phyloP scores from a whole-genome alignment of 176 grass and related monocot species.

The Musa schizocarpa region DNA sequence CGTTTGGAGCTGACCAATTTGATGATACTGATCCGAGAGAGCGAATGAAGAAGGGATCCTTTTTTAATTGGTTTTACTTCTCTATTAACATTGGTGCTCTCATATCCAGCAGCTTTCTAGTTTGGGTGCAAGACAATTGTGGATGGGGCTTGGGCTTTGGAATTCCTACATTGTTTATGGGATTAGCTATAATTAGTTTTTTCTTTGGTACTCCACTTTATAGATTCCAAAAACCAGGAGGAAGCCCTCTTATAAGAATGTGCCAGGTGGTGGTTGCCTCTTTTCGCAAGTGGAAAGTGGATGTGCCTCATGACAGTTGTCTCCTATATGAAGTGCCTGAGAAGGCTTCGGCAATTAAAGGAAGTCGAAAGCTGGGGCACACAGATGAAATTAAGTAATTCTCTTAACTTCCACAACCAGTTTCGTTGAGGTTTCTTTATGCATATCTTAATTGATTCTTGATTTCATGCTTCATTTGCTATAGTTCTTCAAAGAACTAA shows the following conservation, averaged over 20 bases:
- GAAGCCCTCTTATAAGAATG: slow-evolving; percentile 67
- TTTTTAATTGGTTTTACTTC: slow-evolving; percentile 97
- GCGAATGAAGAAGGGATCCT: slow-evolving; percentile 65
- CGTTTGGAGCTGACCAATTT: slow-evolving; percentile 91
- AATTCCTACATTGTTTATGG: slow-evolving; percentile 83
- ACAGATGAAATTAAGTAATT: slow-evolving; percentile 64
- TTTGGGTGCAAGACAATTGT: slow-evolving; percentile 78
- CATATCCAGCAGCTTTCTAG: slow-evolving; percentile 58
- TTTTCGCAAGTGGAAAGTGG: slow-evolving; percentile 44
- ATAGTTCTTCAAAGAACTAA: neutral
- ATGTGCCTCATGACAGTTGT: slow-evolving; percentile 41
- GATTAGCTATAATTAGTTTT: slow-evolving; percentile 57
- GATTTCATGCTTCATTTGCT: neutral
- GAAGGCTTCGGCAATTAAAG: slow-evolving; percentile 60
- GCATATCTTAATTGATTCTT: neutral
- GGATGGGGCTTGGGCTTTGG: slow-evolving; percentile 84
- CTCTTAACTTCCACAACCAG: neutral
- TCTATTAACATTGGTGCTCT: slow-evolving; percentile 70
- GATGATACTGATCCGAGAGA: slow-evolving; percentile 74
- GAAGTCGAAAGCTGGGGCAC: slow-evolving; percentile 75
- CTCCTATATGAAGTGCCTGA: slow-evolving; percentile 66
- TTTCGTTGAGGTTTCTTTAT: neutral
- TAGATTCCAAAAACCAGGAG: slow-evolving; percentile 84
- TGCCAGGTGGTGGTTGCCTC: slow-evolving; percentile 71
- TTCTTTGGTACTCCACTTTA: slow-evolving; percentile 62